These are phyloP conservation scores for Clitopilus hobsonii DNA, from an alignment of 768 basidiomycete genomes.

Conservation along the genomic window DNA sequence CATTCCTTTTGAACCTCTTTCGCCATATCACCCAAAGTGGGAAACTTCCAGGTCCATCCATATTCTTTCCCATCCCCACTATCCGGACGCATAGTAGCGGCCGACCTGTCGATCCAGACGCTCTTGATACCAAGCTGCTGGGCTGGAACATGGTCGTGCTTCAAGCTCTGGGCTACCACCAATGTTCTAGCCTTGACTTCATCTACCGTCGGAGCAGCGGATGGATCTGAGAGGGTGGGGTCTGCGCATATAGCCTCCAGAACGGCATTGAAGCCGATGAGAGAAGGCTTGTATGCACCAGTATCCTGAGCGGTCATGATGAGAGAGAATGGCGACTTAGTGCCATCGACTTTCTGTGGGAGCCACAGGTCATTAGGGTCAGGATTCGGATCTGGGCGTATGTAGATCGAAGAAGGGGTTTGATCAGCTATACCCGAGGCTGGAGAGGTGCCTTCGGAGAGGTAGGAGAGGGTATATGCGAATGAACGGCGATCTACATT, in stretches of 20 bases:
- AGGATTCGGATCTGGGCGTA: conserved; percentile 24
- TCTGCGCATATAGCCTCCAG: conserved; percentile 40
- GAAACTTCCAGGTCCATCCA: conserved; percentile 49
- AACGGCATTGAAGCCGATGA: conserved; percentile 46
- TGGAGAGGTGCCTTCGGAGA: conserved; percentile 35
- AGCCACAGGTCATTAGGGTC: conserved; percentile 37
- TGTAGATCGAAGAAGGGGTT: conserved; percentile 17
- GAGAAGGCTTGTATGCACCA: conserved; percentile 68
- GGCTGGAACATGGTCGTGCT: conserved; percentile 65
- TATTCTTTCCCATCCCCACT: conserved; percentile 21
- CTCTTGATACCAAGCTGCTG: conserved; percentile 48
- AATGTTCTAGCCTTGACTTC: conserved; percentile 46
- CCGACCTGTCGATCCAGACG: conserved; percentile 64
- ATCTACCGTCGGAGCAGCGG: conserved; percentile 14
- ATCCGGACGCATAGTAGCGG: conserved; percentile 39
- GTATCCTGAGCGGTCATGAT: conserved; percentile 70
- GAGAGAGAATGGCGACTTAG: conserved; percentile 58
- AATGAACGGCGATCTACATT: conserved; percentile 71
- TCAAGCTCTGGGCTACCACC: conserved; percentile 63
- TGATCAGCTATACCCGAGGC: conserved; percentile 7
- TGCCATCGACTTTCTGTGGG: conserved; percentile 30
- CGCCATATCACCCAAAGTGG: conserved; percentile 57
- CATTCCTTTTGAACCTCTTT: conserved; percentile 46
- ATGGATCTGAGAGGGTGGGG: conserved; percentile 23
- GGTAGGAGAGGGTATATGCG: conserved; percentile 49